Evolutionary conservation across 2,329 filamentous ascomycete species (phyloP).

Genomic region (Aspergillus jensenii): DNA sequence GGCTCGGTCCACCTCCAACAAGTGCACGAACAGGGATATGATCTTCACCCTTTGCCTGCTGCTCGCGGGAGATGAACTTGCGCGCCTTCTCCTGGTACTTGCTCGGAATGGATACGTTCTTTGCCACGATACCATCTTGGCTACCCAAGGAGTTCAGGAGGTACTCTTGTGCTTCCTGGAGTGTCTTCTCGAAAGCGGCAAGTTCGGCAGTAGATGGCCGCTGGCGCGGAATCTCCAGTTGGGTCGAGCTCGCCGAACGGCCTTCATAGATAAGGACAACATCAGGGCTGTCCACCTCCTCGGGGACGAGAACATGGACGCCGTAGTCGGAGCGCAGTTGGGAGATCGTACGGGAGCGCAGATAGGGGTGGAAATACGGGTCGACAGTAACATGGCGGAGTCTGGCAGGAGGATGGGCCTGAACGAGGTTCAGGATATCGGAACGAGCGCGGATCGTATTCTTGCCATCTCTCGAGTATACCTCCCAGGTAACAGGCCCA

Average conservation of each 20-base stretch:
- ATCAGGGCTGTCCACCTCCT: conserved; percentile 43
- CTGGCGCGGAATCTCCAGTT: conserved; percentile 57
- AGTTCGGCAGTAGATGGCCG: conserved; percentile 57
- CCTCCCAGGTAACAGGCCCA: conserved; percentile 76
- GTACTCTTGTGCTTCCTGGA: conserved; percentile 59
- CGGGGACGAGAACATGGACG: conserved; percentile 50
- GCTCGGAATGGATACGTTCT: conserved; percentile 54
- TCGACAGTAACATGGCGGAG: conserved; percentile 47
- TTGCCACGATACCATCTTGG: conserved; percentile 56
- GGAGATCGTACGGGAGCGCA: conserved; percentile 40
- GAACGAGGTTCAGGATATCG: conserved; percentile 50
- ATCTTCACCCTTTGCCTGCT: conserved; percentile 49
- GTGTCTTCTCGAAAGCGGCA: conserved; percentile 55
- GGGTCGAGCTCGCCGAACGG: conserved; percentile 39
- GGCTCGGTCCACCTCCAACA: conserved; percentile 40
- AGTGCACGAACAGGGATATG: conserved; percentile 59
- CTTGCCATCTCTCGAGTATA: conserved; percentile 84
- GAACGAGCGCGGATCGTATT: conserved; percentile 58
- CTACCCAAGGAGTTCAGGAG: conserved; percentile 55
- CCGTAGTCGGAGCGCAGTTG: conserved; percentile 45
- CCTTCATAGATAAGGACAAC: conserved; percentile 55
- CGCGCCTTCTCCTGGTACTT: conserved; percentile 66
- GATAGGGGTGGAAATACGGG: conserved; percentile 50
- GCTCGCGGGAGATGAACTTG: conserved; percentile 58
- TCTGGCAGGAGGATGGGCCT: conserved; percentile 49